phyloP scores from a whole-genome alignment of 768 basidiomycete genomes.

The Tulasnella sp. region DNA sequence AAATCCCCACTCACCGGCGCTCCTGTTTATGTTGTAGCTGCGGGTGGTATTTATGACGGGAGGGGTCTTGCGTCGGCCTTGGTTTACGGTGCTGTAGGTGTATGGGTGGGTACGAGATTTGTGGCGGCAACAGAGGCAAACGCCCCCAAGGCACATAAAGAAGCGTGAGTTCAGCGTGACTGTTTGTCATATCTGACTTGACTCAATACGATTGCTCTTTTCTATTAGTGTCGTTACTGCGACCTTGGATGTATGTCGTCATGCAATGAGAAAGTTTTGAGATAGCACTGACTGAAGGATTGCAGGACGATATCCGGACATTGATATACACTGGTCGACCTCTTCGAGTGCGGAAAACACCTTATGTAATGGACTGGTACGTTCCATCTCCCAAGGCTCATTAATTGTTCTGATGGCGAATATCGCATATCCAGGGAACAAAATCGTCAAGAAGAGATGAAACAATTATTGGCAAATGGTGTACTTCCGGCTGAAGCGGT shows the following conservation, averaged over 20 bases:
- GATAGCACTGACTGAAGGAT: no score
- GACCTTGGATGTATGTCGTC: no score
- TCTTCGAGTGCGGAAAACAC: slow-evolving; percentile 68
- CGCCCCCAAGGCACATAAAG: slow-evolving; percentile 77
- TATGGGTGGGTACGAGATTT: slow-evolving; percentile 77
- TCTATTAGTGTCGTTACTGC: slow-evolving; percentile 6
- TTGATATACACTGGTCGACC: slow-evolving; percentile 84
- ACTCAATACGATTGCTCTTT: background rate
- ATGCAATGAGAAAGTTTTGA: no score
- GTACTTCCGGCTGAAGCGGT: slow-evolving; percentile 64
- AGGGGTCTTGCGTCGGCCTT: slow-evolving; percentile 78
- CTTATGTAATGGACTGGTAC: slow-evolving; percentile 75
- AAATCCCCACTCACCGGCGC: slow-evolving; percentile 67
- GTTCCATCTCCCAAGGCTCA: slow-evolving; percentile 18
- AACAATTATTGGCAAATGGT: slow-evolving; percentile 69
- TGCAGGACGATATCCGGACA: slow-evolving; percentile 72
- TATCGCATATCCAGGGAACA: slow-evolving; percentile 49
- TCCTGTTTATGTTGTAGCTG: slow-evolving; percentile 79
- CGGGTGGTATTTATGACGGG: slow-evolving; percentile 85
- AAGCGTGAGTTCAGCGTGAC: slow-evolving; percentile 34
- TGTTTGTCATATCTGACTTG: background rate
- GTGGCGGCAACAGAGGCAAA: slow-evolving; percentile 70
- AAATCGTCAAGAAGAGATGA: slow-evolving; percentile 69
- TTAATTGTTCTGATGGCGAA: background rate
- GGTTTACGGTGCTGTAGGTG: slow-evolving; percentile 77